Evolutionary conservation across 805 yeast genomes (phyloP), one percentile per base, ranked within the genome.

Genomic region (Yamadazyma tumulicola): DNA sequence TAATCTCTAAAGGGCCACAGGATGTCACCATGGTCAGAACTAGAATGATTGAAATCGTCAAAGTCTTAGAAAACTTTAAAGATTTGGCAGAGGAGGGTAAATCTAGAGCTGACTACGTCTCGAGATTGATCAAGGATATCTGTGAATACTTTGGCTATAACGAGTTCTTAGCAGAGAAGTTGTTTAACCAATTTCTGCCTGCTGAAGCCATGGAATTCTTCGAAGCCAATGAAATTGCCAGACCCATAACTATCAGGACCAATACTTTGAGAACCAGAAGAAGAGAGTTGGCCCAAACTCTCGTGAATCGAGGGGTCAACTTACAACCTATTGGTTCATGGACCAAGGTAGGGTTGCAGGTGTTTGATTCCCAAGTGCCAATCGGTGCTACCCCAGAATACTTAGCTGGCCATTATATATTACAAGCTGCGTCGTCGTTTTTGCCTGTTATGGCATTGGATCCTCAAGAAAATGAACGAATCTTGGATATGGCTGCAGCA

Each of bases 341-440:
- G 99, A 88, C 97, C 16, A 93, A 93, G 63, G 97, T 93, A 33
- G 99, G 99, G 43, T 71, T 93, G 46, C 98, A 93, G 63, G 81
- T 93, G 34, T 93, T 91, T 58, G 99, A 93, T 57, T 89, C 97
- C 16, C 97, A 89, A 61, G 97, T 93, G n/a, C 98, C 99, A 28
- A 85, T 93, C 49, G 99, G 99, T 62, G 98, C 99, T 29, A 93
- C 99, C 6, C 98, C 99, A 28, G 99, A 93, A 65, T 93, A 93
- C 58, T 71, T 93, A 54, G 95, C 97, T 10, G 99, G 99, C 54
- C 96, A 93, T 55, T 93, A 93, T 65, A 93, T 93, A 43, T 68
- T 93, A 51, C 99, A 93, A 64, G 99, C 99, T 27, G 99, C 99
- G 15, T 89, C 97, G 5, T 89, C 97, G 7, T 93, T 91, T 64